phyloP scores from a whole-genome alignment of 2,329 filamentous ascomycete genomes.

The Sclerotinia trifoliorum region DNA sequence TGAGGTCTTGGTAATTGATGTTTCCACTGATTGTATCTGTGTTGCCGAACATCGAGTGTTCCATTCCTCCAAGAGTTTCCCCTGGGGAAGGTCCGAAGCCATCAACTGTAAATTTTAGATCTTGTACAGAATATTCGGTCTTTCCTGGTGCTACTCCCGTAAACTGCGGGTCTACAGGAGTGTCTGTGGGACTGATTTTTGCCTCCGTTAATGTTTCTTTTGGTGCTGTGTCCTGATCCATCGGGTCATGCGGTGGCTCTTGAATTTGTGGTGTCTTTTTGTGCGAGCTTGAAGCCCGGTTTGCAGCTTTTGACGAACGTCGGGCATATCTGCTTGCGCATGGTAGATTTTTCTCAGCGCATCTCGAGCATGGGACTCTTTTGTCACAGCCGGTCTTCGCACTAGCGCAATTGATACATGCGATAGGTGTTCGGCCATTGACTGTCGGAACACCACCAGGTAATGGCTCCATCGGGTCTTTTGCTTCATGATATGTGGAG shows the following conservation, averaged over 20 bases:
- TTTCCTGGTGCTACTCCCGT: conserved; percentile 15
- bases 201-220: conserved; percentile 12
- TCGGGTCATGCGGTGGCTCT: conserved; percentile 20
- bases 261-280: conserved; percentile 19
- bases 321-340: conserved; percentile 52
- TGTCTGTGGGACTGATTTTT: not conserved
- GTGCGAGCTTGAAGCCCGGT: conserved; percentile 18
- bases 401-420: conserved; percentile 50
- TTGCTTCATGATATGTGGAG: conserved; percentile 51
- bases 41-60: conserved; percentile 18
- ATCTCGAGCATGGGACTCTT: conserved; percentile 49
- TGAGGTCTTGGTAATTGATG: conserved; percentile 46
- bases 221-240: conserved; percentile 15
- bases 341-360: conserved; percentile 49
- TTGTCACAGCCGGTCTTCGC: conserved; percentile 55
- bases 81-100: conserved; percentile 16
- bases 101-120: conserved; percentile 14
- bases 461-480: conserved; percentile 47
- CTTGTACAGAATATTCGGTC: conserved; percentile 8
- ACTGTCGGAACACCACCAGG: conserved; percentile 46
- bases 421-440: conserved; percentile 47
- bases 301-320: conserved; percentile 47
- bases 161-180: conserved; percentile 8
- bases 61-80: conserved; percentile 12
- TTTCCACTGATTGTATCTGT: conserved; percentile 34